Evolutionary conservation across 2,329 filamentous ascomycete species (phyloP).

Genomic region (Hymenoscyphus linearis): DNA sequence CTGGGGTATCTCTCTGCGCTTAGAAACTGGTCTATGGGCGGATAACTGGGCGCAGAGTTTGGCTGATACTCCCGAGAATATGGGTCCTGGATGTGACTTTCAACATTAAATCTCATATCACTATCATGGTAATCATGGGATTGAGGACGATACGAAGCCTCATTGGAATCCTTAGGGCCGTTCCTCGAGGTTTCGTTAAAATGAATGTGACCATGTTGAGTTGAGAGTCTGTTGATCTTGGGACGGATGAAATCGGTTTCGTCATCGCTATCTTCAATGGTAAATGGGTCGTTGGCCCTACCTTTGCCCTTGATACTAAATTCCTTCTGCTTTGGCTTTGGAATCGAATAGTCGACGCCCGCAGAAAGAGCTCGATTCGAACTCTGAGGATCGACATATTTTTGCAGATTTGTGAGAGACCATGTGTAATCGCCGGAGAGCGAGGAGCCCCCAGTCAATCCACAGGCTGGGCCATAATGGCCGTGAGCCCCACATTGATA

Average conservation of each 20-base stretch:
- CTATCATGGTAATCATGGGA: not conserved
- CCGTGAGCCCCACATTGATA: slow-evolving; percentile 48
- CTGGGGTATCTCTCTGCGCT: not conserved
- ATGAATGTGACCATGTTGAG: slow-evolving; percentile 16
- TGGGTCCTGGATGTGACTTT: not conserved
- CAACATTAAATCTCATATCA: not conserved
- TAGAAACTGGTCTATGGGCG: not conserved
- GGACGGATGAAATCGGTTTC: slow-evolving; percentile 28
- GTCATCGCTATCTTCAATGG: slow-evolving; percentile 28
- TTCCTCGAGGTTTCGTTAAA: slow-evolving; percentile 9
- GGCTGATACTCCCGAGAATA: not conserved
- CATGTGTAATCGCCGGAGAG: slow-evolving; percentile 42
- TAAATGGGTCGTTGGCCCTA: slow-evolving; percentile 26
- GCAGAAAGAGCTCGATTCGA: slow-evolving; percentile 24
- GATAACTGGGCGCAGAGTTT: not conserved
- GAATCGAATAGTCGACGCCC: slow-evolving; percentile 26
- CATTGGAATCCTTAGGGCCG: not conserved
- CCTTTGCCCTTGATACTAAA: slow-evolving; percentile 30
- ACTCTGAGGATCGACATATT: slow-evolving; percentile 45
- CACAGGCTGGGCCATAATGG: slow-evolving; percentile 56
- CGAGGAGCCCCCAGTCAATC: slow-evolving; percentile 18
- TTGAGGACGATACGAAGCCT: not conserved
- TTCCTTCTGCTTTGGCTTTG: slow-evolving; percentile 12
- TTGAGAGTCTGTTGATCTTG: slow-evolving; percentile 16
- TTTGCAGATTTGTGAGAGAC: slow-evolving; percentile 44